Evolutionary conservation across 495 filamentous ascomycete species (phyloP).

Genomic region (Tuber aestivum): DNA sequence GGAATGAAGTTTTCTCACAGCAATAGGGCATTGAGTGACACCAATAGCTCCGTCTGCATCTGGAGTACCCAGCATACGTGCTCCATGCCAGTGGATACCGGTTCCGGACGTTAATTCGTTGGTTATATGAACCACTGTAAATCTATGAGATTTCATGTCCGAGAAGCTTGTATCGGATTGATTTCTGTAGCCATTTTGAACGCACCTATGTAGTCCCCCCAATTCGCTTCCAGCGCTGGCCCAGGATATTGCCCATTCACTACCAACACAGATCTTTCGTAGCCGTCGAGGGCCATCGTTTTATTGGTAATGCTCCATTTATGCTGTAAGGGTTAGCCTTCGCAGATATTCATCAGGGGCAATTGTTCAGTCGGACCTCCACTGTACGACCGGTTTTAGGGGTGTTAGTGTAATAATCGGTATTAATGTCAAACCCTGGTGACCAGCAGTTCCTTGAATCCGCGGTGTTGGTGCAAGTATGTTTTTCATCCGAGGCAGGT

Average conservation of each 20-base stretch:
- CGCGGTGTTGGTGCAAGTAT: too few relatives aligned
- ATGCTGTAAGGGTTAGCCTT: conserved; percentile 39
- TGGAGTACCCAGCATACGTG: conserved; percentile 45
- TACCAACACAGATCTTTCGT: conserved; percentile 19
- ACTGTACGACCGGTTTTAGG: conserved; percentile 49
- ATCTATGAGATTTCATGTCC: conserved; percentile 8
- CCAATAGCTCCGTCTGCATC: conserved; percentile 51
- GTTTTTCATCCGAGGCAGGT: too few relatives aligned
- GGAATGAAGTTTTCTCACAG: conserved; percentile 27
- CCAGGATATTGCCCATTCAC: conserved; percentile 37
- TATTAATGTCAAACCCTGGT: conserved; percentile 49
- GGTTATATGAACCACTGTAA: conserved; percentile 34
- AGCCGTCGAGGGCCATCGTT: conserved; percentile 44
- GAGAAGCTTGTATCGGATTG: conserved; percentile 6
- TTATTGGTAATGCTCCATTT: conserved; percentile 44
- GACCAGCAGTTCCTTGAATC: too few relatives aligned
- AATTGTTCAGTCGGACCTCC: conserved; percentile 30
- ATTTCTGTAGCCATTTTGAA: neutral
- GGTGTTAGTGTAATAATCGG: conserved; percentile 49
- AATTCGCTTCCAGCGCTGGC: conserved; percentile 40
- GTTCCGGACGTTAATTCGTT: conserved; percentile 43
- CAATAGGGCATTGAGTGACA: conserved; percentile 54
- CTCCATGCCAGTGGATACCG: conserved; percentile 50
- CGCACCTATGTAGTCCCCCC: conserved; percentile 39
- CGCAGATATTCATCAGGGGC: too few relatives aligned